These are phyloP conservation scores for Cladobotryum mycophilum DNA, from an alignment of 2,329 filamentous ascomycete species.

Conservation along the genomic window DNA sequence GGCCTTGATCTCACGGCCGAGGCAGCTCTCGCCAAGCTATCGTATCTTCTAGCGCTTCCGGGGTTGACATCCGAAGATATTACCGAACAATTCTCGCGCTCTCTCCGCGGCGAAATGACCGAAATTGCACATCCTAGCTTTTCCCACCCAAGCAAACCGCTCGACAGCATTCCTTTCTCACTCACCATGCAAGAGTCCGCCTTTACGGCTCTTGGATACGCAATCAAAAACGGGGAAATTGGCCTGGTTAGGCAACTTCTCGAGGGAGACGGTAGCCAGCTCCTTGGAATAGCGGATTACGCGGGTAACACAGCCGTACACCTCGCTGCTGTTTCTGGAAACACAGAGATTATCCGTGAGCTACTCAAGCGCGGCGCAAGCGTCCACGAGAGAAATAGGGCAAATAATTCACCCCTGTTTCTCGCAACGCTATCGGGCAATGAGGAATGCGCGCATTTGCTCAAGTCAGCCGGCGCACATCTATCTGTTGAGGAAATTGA, in stretches of 20 bases:
- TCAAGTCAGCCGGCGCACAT: slow-evolving; percentile 54
- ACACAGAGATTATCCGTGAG: slow-evolving; percentile 50
- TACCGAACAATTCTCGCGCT: slow-evolving; percentile 62
- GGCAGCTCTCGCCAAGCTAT: slow-evolving; percentile 84
- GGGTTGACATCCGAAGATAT: slow-evolving; percentile 60
- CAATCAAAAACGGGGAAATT: slow-evolving; percentile 66
- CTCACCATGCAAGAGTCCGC: slow-evolving; percentile 51
- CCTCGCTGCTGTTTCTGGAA: slow-evolving; percentile 50
- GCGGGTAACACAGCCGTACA: slow-evolving; percentile 69
- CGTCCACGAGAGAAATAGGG: slow-evolving; percentile 59
- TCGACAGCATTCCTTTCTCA: slow-evolving; percentile 36
- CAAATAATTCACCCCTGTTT: slow-evolving; percentile 60
- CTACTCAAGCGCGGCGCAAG: slow-evolving; percentile 57
- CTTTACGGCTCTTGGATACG: slow-evolving; percentile 74
- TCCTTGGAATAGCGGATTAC: slow-evolving; percentile 73
- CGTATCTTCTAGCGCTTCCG: slow-evolving; percentile 70
- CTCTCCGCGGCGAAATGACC: slow-evolving; percentile 79
- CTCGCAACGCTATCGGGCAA: slow-evolving; percentile 54
- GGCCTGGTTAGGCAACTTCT: slow-evolving; percentile 61
- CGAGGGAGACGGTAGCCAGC: slow-evolving; percentile 54
- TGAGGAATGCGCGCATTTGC: slow-evolving; percentile 44
- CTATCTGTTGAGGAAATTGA: slow-evolving; percentile 40
- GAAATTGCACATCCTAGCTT: slow-evolving; percentile 68
- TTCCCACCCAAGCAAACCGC: slow-evolving; percentile 59
- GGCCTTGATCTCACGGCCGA: slow-evolving; percentile 86